Evolutionary conservation across 495 filamentous ascomycete species (phyloP), one percentile per base, ranked within the genome.

Genomic region (Staphylotrichum tortipilum): DNA sequence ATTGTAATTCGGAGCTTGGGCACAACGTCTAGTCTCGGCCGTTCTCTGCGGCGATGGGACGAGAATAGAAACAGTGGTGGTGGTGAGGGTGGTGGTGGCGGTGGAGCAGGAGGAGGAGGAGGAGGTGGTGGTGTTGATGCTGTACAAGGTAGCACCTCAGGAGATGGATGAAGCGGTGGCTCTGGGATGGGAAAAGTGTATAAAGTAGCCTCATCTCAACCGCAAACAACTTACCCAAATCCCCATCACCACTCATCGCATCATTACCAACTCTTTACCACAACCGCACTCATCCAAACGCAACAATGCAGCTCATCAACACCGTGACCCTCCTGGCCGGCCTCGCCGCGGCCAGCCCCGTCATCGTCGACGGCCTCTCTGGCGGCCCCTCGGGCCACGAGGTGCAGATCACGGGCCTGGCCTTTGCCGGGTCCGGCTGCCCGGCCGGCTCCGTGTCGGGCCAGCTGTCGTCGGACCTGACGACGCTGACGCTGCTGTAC

Each of bases 371-470:
- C 21, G 19, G 10, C 38, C 23, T 41, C 4, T n/a, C 40, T 15
- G 36, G 42, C 26, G 40, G 34, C 24, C 61, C 63, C 3, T 54
- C 56, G 1, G 59, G 52, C 18, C 54, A 63, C 21, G 55, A 64
- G 6, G 67, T 69, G 26, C 26, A 53, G 30, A 71, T 75, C 57
- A 49, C 49, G 7, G 64, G 57, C 44, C 58, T 76, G 36, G 62
- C 64, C n/a, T 77, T 71, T 57, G 73, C 67, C 44, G 75, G 75
- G 36, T 73, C 65, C 8, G 75, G 74, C 17, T 78, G 74, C 62
- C 69, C 71, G 1, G 68, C 70, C 34, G 65, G 67, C 18, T 63
- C 63, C 18, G 64, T 76, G 8, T 61, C 62, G 14, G 58, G 58
- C 23, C 60, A 66, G 53, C 59, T 74, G 52, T 72, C 72, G 24